These are phyloP conservation scores for Triangularia setosa DNA, from an alignment of 2,329 filamentous ascomycete genomes.

Conservation along the genomic window DNA sequence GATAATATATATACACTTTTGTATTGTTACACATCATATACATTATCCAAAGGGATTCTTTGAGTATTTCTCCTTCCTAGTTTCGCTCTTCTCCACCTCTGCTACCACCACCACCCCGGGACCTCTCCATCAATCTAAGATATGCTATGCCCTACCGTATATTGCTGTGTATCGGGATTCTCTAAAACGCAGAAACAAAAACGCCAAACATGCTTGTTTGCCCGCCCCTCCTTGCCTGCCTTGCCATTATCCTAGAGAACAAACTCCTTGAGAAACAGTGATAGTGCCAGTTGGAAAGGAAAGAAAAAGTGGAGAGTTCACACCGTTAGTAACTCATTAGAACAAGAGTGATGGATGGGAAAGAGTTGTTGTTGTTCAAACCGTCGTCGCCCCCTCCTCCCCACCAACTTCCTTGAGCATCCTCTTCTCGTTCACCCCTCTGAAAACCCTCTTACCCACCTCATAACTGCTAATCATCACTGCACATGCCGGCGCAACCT, in stretches of 20 bases:
- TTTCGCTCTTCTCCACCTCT: not conserved
- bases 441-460: slow-evolving; percentile 84
- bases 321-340: too few relatives aligned
- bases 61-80: not conserved
- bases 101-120: not conserved
- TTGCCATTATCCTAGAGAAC: not conserved
- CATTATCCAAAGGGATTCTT: not conserved
- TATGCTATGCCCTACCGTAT: too few relatives aligned
- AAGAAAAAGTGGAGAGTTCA: not conserved
- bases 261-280: not conserved
- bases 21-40: not conserved
- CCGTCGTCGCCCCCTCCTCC: not conserved
- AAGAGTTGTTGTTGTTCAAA: not conserved
- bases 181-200: slow-evolving; percentile 1
- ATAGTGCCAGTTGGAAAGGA: not conserved
- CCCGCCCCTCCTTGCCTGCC: not conserved
- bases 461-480: slow-evolving; percentile 99
- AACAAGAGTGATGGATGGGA: too few relatives aligned
- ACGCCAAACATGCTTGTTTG: slow-evolving; percentile 21
- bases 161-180: not conserved
- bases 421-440: slow-evolving; percentile 62
- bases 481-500: slow-evolving; percentile 92
- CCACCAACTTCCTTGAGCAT: slow-evolving; percentile 26
- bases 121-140: not conserved
- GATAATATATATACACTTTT: not conserved